Base-by-base conservation (phyloP, 176 grass and related monocot species). In the Oryza nivara region DNA sequence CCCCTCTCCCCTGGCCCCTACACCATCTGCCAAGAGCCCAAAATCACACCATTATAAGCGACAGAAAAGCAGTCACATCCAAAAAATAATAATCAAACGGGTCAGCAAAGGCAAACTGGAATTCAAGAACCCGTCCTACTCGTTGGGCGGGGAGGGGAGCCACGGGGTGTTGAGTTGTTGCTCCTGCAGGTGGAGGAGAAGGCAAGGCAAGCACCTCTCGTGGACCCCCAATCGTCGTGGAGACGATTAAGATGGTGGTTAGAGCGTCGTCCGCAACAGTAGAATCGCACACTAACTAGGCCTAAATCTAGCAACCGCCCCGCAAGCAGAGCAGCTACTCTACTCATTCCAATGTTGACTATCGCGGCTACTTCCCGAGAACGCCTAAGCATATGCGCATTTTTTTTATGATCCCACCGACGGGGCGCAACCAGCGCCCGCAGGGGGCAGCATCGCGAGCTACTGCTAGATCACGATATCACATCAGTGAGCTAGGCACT, bases 181-280 rank as follows among this genome's bases (percentile, higher is more conserved):
- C 85, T 88, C 78, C 87, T 83, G 67, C 76, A 69, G 92, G 92
- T 92, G 79, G 83, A 65, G 83, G 64, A 52, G 74, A 85, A 63
- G 45, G 83, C 67, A 63, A 73, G 70, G 76, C 70, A 75, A 70
- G 67, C 61, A 72, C 84, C 61, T 65, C 26, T 75, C 54, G 78
- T 63, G 78, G 88, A 66, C 9, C 76, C 68, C 66, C 19, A 58
- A 58, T 58, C 16, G 54, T 58, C 16, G 54, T 58, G 77, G 32
- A 56, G 67, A 9, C 70, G 75, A 65, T 68, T 73, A 86, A 74
- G 88, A 74, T 34, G 82, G 92, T 88, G 86, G 94, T 92, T 94
- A 74, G 80, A 40, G 85, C 48, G 90, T 92, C 92, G 83, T 79
- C 69, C 7, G 28, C 80, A 5, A 58, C 83, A 76, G 76, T 78